Percentiles rank a stretch among this genome's conserved stretches.
phyloP scores from a whole-genome alignment of 2,329 filamentous ascomycete species.

The Fusarium sp. region DNA sequence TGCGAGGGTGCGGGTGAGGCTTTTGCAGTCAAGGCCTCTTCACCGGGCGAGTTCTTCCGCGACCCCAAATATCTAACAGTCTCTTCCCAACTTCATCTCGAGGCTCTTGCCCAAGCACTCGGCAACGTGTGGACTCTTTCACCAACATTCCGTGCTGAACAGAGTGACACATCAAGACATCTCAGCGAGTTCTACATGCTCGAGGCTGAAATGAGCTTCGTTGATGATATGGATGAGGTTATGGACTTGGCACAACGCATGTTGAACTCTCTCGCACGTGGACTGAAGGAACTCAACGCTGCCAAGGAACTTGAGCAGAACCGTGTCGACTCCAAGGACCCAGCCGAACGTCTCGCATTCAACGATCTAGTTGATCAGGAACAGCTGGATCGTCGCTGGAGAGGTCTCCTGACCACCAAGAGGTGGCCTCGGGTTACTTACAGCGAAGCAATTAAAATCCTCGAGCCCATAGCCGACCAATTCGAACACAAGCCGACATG shows the following conservation, averaged over 20 bases:
- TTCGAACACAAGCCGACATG: constrained; percentile 80
- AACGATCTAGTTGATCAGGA: constrained; percentile 56
- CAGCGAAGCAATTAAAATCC: constrained; percentile 76
- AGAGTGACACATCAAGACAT: constrained; percentile 92
- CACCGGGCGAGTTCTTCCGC: constrained; percentile 75
- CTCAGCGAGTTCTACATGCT: constrained; percentile 99
- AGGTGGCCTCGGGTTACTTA: constrained; percentile 88
- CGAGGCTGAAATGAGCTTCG: constrained; percentile 89
- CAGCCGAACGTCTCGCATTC: constrained; percentile 57
- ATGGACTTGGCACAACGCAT: constrained; percentile 86
- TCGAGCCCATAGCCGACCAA: constrained; percentile 69
- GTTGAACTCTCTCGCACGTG: constrained; percentile 66
- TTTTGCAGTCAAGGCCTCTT: constrained; percentile 75
- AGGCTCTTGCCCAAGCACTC: constrained; percentile 88
- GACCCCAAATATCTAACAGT: constrained; percentile 95
- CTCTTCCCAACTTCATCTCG: constrained; percentile 92
- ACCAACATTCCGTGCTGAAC: constrained; percentile 93
- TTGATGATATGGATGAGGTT: constrained; percentile 74
- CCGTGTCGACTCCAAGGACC: constrained; percentile 50
- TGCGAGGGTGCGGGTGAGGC: constrained; percentile 97
- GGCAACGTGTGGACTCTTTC: constrained; percentile 94
- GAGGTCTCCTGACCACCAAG: constrained; percentile 65
- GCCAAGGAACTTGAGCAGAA: constrained; percentile 58
- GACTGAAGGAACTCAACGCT: constrained; percentile 56
- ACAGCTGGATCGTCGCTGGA: constrained; percentile 77